Evolutionary conservation across 164 flowering plant genomes (phyloP).

Genomic region (Hamamelis virginiana): DNA sequence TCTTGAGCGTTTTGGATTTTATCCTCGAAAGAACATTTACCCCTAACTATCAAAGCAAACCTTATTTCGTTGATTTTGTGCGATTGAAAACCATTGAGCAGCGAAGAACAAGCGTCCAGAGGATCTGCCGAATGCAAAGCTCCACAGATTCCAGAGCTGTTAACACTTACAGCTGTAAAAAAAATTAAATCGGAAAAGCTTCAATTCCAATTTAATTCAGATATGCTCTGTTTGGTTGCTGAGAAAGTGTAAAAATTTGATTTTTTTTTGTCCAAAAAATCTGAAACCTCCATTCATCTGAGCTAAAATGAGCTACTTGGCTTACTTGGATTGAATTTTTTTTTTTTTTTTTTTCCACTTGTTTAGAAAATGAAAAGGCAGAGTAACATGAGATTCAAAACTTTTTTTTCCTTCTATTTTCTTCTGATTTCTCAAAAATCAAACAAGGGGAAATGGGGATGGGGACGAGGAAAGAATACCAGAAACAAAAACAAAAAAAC

Average conservation of each 20-base stretch:
- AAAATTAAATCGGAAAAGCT: neutral
- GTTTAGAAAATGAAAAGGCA: too few relatives aligned
- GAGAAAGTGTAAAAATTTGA: neutral
- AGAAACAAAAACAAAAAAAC: neutral
- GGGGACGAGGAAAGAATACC: neutral
- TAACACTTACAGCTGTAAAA: slow-evolving; percentile 35
- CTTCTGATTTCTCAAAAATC: slow-evolving; percentile 2
- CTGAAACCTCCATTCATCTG: neutral
- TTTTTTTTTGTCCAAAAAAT: neutral
- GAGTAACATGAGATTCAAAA: neutral
- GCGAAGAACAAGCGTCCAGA: slow-evolving; percentile 44
- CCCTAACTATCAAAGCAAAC: slow-evolving; percentile 55
- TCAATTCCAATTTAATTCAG: neutral
- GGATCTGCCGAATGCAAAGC: slow-evolving; percentile 52
- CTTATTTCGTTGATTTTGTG: slow-evolving; percentile 10
- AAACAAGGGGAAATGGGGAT: neutral
- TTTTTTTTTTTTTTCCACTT: too few relatives aligned
- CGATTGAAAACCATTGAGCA: slow-evolving; percentile 15
- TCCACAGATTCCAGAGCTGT: slow-evolving; percentile 46
- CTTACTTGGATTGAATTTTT: too few relatives aligned
- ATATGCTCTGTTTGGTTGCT: neutral
- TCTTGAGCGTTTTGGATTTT: slow-evolving; percentile 53
- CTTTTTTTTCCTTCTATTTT: too few relatives aligned
- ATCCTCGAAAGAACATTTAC: slow-evolving; percentile 52
- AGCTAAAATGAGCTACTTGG: neutral